A percentile compares a stretch with the other conserved stretches of the same genome.
Evolutionary conservation across 2,329 filamentous ascomycete genomes (phyloP).

Genomic region (Alternaria gaisen): DNA sequence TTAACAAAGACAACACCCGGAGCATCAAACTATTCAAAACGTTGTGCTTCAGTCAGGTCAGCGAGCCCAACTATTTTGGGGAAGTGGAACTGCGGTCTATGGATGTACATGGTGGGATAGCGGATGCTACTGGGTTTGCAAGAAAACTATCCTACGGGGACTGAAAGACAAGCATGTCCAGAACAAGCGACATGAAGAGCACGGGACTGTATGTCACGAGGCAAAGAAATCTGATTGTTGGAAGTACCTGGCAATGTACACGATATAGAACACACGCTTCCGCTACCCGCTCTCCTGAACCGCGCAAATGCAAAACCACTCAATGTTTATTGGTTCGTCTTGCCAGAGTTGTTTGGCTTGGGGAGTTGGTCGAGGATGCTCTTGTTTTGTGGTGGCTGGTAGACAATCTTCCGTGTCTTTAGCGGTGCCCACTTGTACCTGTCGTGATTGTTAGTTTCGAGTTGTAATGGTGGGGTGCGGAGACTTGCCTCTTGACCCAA

Average conservation of each 20-base stretch:
- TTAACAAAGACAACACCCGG: conserved; percentile 63
- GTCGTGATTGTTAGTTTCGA: conserved; percentile 38
- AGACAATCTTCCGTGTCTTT: conserved; percentile 94
- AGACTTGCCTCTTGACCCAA: conserved; percentile 85
- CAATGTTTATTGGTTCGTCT: conserved; percentile 44
- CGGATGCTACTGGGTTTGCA: not conserved
- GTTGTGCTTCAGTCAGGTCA: conserved; percentile 64
- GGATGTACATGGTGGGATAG: not conserved
- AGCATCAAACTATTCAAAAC: conserved; percentile 70
- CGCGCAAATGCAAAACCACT: conserved; percentile 28
- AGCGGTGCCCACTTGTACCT: conserved; percentile 96
- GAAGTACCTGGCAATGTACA: conserved; percentile 51
- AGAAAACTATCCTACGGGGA: not conserved
- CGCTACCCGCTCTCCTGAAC: conserved; percentile 31
- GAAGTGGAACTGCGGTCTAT: conserved; percentile 62
- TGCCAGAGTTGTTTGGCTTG: conserved; percentile 43
- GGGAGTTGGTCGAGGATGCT: conserved; percentile 41
- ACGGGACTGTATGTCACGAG: conserved; percentile 8
- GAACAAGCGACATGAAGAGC: not conserved
- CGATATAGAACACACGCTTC: conserved; percentile 50
- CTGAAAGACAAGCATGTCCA: not conserved
- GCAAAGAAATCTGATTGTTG: conserved; percentile 42
- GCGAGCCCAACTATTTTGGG: conserved; percentile 70
- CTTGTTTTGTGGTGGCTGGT: conserved; percentile 71
- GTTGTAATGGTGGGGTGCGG: not conserved